Conservation (phyloP, 148 eudicot genomes). For the Fagopyrum tataricum region DNA sequence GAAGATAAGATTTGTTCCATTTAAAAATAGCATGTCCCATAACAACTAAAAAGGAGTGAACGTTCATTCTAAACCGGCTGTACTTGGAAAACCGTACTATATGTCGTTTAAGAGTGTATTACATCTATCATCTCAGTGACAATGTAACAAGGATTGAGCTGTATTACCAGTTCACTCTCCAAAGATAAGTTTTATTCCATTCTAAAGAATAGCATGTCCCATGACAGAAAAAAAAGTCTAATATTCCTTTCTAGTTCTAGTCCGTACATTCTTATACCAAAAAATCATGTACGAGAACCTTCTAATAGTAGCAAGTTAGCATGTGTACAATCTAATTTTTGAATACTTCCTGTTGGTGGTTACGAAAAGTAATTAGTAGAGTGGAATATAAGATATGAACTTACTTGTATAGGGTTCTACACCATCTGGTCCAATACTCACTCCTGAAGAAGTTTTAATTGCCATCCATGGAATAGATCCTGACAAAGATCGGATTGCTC, state of each 20-base stretch:
- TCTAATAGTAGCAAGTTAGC: background rate
- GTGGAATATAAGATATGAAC: background rate
- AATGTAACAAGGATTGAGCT: too few relatives aligned
- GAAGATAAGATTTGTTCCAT: background rate
- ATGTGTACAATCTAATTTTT: background rate
- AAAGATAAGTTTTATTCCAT: background rate
- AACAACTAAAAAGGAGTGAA: too few relatives aligned
- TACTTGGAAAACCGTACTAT: too few relatives aligned
- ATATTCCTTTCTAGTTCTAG: background rate
- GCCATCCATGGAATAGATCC: slow-evolving; percentile 95
- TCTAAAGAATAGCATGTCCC: background rate
- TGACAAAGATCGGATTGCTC: slow-evolving; percentile 73
- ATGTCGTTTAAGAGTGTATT: too few relatives aligned
- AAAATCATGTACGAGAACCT: background rate
- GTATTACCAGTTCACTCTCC: too few relatives aligned
- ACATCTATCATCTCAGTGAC: too few relatives aligned
- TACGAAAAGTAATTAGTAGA: background rate
- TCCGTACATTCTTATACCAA: background rate
- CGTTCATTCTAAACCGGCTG: too few relatives aligned
- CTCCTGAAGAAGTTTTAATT: slow-evolving; percentile 81
- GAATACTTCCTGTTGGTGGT: background rate
- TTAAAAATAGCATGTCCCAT: too few relatives aligned
- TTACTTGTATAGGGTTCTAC: slow-evolving; percentile 49
- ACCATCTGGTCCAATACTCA: slow-evolving; percentile 52
- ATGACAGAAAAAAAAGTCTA: background rate